These are phyloP conservation scores for Metarhizium album DNA, from an alignment of 2,329 filamentous ascomycete genomes.

Conservation along the genomic window DNA sequence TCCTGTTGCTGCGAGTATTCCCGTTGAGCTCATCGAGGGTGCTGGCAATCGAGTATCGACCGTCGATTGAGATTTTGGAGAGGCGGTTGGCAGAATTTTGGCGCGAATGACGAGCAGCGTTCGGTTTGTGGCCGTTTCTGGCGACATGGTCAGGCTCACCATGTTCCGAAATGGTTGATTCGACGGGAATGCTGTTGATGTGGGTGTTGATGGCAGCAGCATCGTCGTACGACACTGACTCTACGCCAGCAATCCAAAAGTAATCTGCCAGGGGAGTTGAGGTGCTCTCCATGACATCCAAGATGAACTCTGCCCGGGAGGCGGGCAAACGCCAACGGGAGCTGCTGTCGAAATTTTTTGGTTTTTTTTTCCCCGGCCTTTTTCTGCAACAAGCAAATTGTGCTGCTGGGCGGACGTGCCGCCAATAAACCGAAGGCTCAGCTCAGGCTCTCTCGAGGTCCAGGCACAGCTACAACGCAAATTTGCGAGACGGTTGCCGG, in stretches of 20 bases:
- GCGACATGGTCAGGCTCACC: conserved; percentile 41
- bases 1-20: conserved; percentile 51
- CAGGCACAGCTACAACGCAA: not conserved
- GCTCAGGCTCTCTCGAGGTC: not conserved
- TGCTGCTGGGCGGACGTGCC: conserved; percentile 3
- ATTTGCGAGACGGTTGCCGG: not conserved
- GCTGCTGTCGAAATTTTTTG: not conserved
- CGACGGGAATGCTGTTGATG: conserved; percentile 29
- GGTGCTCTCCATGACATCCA: conserved; percentile 46
- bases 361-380: not conserved
- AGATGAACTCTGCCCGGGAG: conserved; percentile 21
- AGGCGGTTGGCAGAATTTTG: conserved; percentile 49
- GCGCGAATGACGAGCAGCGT: conserved; percentile 45
- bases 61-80: conserved; percentile 41
- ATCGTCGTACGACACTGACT: conserved; percentile 56
- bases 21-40: conserved; percentile 48
- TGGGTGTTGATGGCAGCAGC: conserved; percentile 23
- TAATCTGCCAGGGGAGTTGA: conserved; percentile 61
- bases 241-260: conserved; percentile 66
- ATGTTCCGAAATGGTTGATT: conserved; percentile 53
- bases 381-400: not conserved
- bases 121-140: conserved; percentile 16
- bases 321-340: not conserved
- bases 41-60: conserved; percentile 39
- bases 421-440: not conserved